Evolutionary conservation across 108 stramenopile genomes (phyloP), one percentile per base, ranked within the genome.

Genomic region (Aureococcus anophagefferens): DNA sequence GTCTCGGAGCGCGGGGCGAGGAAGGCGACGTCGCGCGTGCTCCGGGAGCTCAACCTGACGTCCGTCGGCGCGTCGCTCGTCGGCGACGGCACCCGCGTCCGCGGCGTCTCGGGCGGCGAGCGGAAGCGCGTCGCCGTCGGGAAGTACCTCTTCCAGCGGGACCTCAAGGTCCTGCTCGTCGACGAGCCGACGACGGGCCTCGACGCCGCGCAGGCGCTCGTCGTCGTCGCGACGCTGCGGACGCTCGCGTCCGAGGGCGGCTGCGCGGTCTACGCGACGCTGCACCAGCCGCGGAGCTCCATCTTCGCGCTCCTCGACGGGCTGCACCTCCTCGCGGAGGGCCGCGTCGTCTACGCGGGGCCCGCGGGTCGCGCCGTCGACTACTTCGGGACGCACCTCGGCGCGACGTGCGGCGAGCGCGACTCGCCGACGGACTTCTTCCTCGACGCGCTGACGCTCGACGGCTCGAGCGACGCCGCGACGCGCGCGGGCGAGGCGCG

Each of bases 141-240:
- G 30, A 21, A 33, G 17, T 69, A 63, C 62, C 78, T 79, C 62
- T 35, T 75, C 25, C 25, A 51, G 30, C n/a, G n/a, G n/a, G 14
- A 63, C 33, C 78, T 68, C 14, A 0, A 9, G 40, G 33, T 74
- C n/a, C 51, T 79, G 11, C 74, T 79, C 64, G 37, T 79, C 21
- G 78, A 79, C 62, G 73, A 74, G 68, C 78, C 73, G 35, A 74
- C 73, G 34, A 72, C 74, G 14, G 77, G 73, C 0, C 66, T 78
- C 25, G 73, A 74, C 66, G 51, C 79, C 14, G 21, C 34, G 14
- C 30, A 65, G 14, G 75, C 80, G 0, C 33, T 73, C 32, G 28
- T 62, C 21, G 59, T 81, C 5, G 33, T 79, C 32, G 65, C 74
- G 30, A 68, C 72, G 16, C 59, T 81, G 7, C 34, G 63, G 18